Base-by-base conservation (phyloP, 2,329 filamentous ascomycete genomes). In the Fusarium sterilihyphosum region DNA sequence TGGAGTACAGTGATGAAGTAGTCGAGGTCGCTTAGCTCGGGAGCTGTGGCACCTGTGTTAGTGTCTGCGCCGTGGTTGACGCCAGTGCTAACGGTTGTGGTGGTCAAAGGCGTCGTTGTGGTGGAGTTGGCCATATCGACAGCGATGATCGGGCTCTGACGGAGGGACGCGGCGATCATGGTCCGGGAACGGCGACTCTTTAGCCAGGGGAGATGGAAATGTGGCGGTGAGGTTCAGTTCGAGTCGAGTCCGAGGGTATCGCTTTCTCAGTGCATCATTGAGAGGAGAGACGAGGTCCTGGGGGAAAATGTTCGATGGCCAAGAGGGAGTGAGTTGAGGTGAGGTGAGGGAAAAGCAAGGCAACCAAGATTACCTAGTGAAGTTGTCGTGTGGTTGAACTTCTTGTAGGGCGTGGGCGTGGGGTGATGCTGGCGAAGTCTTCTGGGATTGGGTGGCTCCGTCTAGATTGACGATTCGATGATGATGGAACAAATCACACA, bases 1-100 rank as follows among this genome's bases (percentile, higher is more conserved):
- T 77, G 78, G 35, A 88, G 78, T 13, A 88, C 86, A 33, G 84
- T 78, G 61, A 77, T 73, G 58, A 81, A 73, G 67, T 85, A 87
- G 37, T 81, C 81, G 61, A 75, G 77, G 49, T 86, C 83, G 76
- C 78, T 79, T 50, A 86, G 80, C 68, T 87, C 85, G 63, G 83
- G 80, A n/a, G 80, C 65, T 65, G 68, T 71, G 63, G 71, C 66
- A 65, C 43, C 46, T 64, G 61, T 47, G 63, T 57, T 64, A 65
- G 70, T 58, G 70, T 58, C 67, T 63, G 65, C 63, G 56, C 56
- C 47, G 47, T 61, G 59, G 56, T 70, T 47, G 57, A 57, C 71
- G 63, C 71, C 67, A 59, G 57, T 63, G 61, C 65, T 54, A 67
- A 69, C 67, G 70, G 64, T 63, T 47, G 53, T 74, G 44, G 71